Evolutionary conservation across 495 filamentous ascomycete species (phyloP), one percentile per base, ranked within the genome.

Genomic region (Tuber calosporum): DNA sequence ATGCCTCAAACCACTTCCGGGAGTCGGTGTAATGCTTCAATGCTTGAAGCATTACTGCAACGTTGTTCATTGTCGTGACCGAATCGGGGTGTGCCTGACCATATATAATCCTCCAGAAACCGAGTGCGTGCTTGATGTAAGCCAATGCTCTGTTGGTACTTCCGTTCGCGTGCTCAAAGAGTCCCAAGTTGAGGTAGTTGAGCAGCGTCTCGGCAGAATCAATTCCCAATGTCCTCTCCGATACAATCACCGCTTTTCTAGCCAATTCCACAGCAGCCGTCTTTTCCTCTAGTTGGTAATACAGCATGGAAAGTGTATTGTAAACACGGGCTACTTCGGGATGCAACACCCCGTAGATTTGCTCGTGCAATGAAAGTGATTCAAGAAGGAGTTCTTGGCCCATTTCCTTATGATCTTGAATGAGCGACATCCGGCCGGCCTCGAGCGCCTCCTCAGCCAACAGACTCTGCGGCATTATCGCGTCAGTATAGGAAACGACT

Each of bases 41-140:
- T 72, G 91, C 89, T 84, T 98, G 96, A 68, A 98, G 88, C 96
- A 99, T 99, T 39, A 98, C 95, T 19, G 96, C 96, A 20, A 92
- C 93, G 82, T 99, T 99, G 87, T 98, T 99, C 83, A 98, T 90
- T 41, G 96, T 97, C 19, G 96, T 99, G 84, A 98, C 97, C 22
- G 93, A 95, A 83, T 99, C 96, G 3, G 96, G 96, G 84, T 99
- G 96, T 81, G 91, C 90, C 19, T 89, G 83, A 66, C 96, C 96
- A 81, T 97, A 98, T 81, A 97, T 93, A 82, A 97, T 87, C 86
- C 97, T 97, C 94, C 93, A 97, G 72, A 98, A 86, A 77, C 95
- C 90, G 80, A 99, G 88, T 19, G 96, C 95, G 80, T 98, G 96
- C 81, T 91, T 92, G 75, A 97, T 88, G 82, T 96, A 97, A 2